Evolutionary conservation across 2,329 filamentous ascomycete species (phyloP), one percentile per base, ranked within the genome.

Genomic region (Calonectria fujianensis): DNA sequence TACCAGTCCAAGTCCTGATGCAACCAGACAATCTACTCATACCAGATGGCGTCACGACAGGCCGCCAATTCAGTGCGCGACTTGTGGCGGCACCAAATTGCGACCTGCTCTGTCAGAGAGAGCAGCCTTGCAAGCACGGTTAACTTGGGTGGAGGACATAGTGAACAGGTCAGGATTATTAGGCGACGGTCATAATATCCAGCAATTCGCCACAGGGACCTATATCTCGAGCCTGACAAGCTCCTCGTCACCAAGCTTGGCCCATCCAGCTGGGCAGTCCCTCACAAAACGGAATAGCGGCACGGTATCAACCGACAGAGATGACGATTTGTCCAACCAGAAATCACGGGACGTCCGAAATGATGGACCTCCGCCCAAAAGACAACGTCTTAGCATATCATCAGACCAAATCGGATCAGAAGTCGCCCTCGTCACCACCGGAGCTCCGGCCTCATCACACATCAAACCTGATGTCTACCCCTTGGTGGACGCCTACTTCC

Each of bases 401-500:
- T 18, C 57, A 10, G 35, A 61, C 14, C 35, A 39, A 27, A 3
- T n/a, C 35, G 35, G 57, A 3, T 63, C 57, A 41, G 35, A 29
- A 4, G 24, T 20, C 24, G 31, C 57, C 9, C 57, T 63, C 35
- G 4, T 9, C 14, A 16, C 37, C 6, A 16, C 37, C 13, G n/a
- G 8, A 41, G 10, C n/a, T 2, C n/a, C 41, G 35, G 41, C 57
- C n/a, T 9, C 57, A 4, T 24, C n/a, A 29, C 35, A 63, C n/a
- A 35, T 3, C 8, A 63, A 68, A 11, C 35, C 24, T 2, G 65
- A 68, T 9, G 35, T 57, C 20, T 31, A 45, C 27, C 24, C 48
- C 16, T 84, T 84, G 24, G 82, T 85, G 5, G 83, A 86, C 50
- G 85, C 86, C 3, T 87, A 87, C 76, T 86, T 87, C 70, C 82